Evolutionary conservation across 345 rosid genomes (phyloP).

Genomic region (Salix exigua): DNA sequence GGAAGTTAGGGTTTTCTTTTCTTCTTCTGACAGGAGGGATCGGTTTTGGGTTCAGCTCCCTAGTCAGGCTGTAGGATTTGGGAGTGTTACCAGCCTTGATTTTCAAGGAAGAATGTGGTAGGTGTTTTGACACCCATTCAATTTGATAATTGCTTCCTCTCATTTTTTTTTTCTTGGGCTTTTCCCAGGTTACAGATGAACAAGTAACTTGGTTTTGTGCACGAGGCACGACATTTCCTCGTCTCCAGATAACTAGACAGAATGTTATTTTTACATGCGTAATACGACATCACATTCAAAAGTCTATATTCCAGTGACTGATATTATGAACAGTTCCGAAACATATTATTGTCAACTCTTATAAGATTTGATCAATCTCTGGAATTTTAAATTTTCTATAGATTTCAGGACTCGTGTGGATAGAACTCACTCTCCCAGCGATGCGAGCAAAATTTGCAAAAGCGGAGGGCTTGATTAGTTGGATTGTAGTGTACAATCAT

Average conservation of each 20-base stretch:
- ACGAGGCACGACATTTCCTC: background rate
- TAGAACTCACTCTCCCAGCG: conserved; percentile 49
- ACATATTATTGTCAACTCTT: background rate
- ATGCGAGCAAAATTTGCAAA: conserved; percentile 36
- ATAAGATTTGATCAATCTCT: background rate
- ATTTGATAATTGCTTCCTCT: too few species aligned
- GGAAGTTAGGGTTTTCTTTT: too few species aligned
- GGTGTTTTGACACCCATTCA: too few species aligned
- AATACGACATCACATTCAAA: background rate
- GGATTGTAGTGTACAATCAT: conserved; percentile 7
- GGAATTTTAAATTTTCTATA: background rate
- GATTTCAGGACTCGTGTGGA: background rate
- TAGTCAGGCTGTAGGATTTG: too few species aligned
- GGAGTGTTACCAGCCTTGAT: too few species aligned
- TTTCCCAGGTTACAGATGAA: background rate
- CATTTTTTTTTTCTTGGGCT: too few species aligned
- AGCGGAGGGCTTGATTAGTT: conserved; percentile 46
- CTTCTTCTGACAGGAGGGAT: too few species aligned
- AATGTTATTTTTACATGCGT: background rate
- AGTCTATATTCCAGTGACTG: background rate
- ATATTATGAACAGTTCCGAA: background rate
- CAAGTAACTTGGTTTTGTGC: background rate
- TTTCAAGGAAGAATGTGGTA: too few species aligned
- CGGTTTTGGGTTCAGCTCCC: too few species aligned
- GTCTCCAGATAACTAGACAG: background rate